Conservation (phyloP, 2,329 filamentous ascomycete species). For the Stemphylium beticola region DNA sequence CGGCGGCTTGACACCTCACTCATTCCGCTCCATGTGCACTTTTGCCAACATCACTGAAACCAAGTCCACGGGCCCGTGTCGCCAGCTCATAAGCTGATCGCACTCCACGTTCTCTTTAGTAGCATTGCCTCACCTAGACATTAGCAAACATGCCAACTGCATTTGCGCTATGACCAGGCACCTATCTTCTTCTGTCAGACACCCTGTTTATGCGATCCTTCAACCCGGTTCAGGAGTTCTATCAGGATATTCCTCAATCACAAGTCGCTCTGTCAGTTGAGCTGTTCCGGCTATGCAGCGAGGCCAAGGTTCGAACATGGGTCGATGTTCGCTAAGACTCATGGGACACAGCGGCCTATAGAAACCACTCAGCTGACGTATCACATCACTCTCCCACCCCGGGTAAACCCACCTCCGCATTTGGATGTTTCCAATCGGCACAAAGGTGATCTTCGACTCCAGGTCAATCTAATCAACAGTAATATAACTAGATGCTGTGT, state of each 20-base stretch:
- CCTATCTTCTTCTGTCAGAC: conserved; percentile 1
- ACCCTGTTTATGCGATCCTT: conserved; percentile 1
- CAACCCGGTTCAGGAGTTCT: background rate
- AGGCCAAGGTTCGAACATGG: conserved; percentile 17
- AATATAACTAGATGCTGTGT: conserved; percentile 40
- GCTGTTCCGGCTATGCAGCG: conserved; percentile 13
- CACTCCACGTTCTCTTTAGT: too few relatives aligned
- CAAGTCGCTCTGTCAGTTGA: conserved; percentile 4
- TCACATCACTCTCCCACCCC: conserved; percentile 21
- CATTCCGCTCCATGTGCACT: background rate
- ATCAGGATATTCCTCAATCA: conserved; percentile 8
- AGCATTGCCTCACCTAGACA: background rate
- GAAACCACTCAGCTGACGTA: conserved; percentile 29
- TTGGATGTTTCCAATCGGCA: conserved; percentile 35
- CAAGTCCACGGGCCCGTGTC: background rate
- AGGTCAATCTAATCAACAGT: conserved; percentile 36
- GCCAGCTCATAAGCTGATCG: background rate
- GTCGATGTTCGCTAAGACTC: conserved; percentile 25
- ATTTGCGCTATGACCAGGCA: background rate
- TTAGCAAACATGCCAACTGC: background rate
- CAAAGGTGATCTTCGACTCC: conserved; percentile 20
- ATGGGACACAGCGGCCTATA: conserved; percentile 19
- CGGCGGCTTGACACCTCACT: background rate
- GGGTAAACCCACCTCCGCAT: conserved; percentile 29
- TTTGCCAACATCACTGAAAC: background rate